Evolutionary conservation across 2,329 filamentous ascomycete species (phyloP).

Genomic region (Alternaria longipes): DNA sequence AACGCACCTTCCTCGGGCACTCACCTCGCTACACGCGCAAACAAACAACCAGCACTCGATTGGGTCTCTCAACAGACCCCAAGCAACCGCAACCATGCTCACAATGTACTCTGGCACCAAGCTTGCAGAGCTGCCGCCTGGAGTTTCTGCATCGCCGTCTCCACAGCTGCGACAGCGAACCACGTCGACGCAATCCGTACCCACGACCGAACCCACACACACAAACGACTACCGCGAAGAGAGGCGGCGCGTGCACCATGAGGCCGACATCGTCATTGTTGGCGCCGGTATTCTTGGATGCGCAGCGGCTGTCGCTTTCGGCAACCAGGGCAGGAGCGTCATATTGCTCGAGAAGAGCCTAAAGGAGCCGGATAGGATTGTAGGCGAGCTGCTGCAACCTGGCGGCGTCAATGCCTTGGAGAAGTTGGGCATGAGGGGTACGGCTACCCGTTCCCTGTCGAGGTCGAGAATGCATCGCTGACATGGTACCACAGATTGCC

Average conservation of each 20-base stretch:
- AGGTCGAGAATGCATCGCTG: slow-evolving; percentile 7
- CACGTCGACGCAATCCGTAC: slow-evolving; percentile 21
- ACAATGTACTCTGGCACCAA: slow-evolving; percentile 38
- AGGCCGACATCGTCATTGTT: slow-evolving; percentile 86
- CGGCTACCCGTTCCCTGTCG: neutral
- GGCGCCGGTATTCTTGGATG: slow-evolving; percentile 92
- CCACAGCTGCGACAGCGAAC: slow-evolving; percentile 23
- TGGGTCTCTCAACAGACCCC: slow-evolving; percentile 25
- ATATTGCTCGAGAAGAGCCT: slow-evolving; percentile 87
- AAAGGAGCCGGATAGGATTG: slow-evolving; percentile 93
- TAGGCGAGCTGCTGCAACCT: slow-evolving; percentile 93
- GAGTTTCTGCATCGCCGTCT: slow-evolving; percentile 25
- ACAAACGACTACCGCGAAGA: slow-evolving; percentile 50
- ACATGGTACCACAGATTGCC: slow-evolving; percentile 64
- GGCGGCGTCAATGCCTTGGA: slow-evolving; percentile 84
- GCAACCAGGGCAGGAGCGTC: slow-evolving; percentile 88
- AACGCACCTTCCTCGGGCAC: neutral
- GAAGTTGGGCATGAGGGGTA: slow-evolving; percentile 74
- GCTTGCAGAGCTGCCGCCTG: slow-evolving; percentile 35
- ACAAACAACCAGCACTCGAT: slow-evolving; percentile 4
- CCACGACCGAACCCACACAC: slow-evolving; percentile 23
- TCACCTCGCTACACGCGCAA: neutral
- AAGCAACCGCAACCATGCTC: slow-evolving; percentile 29
- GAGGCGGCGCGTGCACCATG: slow-evolving; percentile 64
- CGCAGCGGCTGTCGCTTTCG: slow-evolving; percentile 83